A percentile compares a stretch with the other conserved stretches of the same genome.
Evolutionary conservation across 2,329 filamentous ascomycete genomes (phyloP).

Genomic region (Paraphaeosphaeria minitans): DNA sequence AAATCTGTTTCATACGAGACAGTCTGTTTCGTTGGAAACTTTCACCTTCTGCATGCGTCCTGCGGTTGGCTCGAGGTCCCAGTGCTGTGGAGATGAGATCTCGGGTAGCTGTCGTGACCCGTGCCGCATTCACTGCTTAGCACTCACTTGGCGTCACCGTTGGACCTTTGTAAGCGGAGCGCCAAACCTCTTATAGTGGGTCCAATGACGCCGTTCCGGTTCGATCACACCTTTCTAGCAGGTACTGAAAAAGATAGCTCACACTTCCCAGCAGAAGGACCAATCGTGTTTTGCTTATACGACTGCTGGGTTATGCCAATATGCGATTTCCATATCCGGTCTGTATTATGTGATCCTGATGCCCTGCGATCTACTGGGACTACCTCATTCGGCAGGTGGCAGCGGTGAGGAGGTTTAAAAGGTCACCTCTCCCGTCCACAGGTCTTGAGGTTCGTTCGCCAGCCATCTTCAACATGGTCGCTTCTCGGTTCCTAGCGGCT

Average conservation of each 20-base stretch:
- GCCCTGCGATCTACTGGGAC: not conserved
- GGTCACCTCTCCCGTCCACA: slow-evolving; percentile 2
- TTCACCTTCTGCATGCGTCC: not conserved
- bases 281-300: not conserved
- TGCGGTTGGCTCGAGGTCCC: not conserved
- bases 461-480: slow-evolving; percentile 30
- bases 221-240: not conserved
- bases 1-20: not conserved
- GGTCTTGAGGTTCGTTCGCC: slow-evolving; percentile 8
- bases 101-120: slow-evolving; percentile 18
- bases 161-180: slow-evolving; percentile 12
- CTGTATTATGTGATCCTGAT: not conserved
- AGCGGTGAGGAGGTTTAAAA: slow-evolving; percentile 5
- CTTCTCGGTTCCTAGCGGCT: slow-evolving; percentile 27
- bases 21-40: not conserved
- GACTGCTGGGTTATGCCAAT: not conserved
- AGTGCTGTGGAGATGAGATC: not conserved
- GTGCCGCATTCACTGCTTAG: slow-evolving; percentile 19
- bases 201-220: not conserved
- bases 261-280: not conserved
- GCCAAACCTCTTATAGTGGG: slow-evolving; percentile 13
- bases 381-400: not conserved
- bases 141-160: slow-evolving; percentile 14
- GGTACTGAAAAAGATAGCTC: not conserved
- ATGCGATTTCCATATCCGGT: not conserved